phyloP scores from a whole-genome alignment of 768 basidiomycete species.

The Crassisporium funariophilum region DNA sequence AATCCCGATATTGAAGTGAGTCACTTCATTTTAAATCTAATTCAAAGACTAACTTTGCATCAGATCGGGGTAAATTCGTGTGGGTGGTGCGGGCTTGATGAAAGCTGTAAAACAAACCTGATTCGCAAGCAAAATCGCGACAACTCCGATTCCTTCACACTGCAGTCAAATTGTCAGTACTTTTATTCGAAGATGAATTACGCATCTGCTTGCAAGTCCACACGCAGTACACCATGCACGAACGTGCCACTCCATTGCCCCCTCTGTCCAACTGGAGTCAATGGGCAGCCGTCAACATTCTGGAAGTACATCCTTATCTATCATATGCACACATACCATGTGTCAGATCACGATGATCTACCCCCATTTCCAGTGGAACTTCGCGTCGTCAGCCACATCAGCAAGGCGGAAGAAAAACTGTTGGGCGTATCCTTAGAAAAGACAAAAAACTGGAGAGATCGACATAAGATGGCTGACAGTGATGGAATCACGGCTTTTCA shows the following conservation, averaged over 20 bases:
- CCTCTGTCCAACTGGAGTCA: not conserved
- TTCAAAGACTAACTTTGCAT: not conserved
- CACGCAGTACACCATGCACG: not conserved
- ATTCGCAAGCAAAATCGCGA: not conserved
- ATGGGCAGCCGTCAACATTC: too few species aligned
- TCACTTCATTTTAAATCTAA: not conserved
- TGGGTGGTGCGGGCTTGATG: conserved; percentile 10
- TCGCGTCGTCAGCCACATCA: not conserved
- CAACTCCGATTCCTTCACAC: not conserved
- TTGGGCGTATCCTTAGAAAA: not conserved
- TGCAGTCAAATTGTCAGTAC: not conserved
- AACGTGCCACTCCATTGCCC: not conserved
- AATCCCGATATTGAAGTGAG: conserved; percentile 2
- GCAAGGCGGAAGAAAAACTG: not conserved
- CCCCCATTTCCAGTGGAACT: conserved; percentile 8
- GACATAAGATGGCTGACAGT: not conserved
- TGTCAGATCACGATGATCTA: not conserved
- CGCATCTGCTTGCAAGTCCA: not conserved
- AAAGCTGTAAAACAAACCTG: conserved; percentile 3
- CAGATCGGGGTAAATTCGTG: conserved; percentile 13
- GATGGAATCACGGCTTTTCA: not conserved
- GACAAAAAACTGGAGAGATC: not conserved
- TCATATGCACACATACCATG: conserved; percentile 7
- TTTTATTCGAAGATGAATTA: not conserved
- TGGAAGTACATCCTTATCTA: conserved; percentile 12